These are phyloP conservation scores for Gossypium laxum DNA, from an alignment of 441 rosid species.

Conservation along the genomic window DNA sequence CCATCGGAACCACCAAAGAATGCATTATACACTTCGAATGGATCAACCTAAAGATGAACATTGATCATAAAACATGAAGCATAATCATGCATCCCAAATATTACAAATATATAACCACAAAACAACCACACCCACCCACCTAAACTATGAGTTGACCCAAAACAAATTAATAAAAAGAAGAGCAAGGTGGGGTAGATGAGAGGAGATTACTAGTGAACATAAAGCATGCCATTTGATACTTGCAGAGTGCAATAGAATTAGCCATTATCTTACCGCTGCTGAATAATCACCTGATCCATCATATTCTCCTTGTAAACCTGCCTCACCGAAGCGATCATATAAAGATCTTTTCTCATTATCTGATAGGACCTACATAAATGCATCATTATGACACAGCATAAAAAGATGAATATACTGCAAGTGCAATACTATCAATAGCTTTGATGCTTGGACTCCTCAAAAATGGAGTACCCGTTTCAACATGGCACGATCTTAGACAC, in stretches of 20 bases:
- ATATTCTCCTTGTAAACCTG: constrained; percentile 52
- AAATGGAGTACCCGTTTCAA: not conserved
- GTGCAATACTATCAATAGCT: not conserved
- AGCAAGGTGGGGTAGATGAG: not conserved
- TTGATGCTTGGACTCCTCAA: not conserved
- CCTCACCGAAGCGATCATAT: constrained; percentile 82
- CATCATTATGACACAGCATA: constrained; percentile 27
- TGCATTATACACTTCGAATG: constrained; percentile 62
- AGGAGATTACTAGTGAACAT: constrained; percentile 1
- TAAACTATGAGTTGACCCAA: not conserved
- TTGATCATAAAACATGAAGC: not conserved
- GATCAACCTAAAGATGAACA: constrained; percentile 56
- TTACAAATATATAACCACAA: not conserved
- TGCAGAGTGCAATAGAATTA: constrained; percentile 6
- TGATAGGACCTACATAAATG: constrained; percentile 66
- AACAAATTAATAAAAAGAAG: not conserved
- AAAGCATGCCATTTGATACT: not conserved
- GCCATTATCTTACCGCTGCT: constrained; percentile 37
- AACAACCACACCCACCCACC: not conserved
- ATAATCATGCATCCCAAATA: constrained; percentile 9
- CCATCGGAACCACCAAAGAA: constrained; percentile 79
- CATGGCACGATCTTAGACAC: not conserved
- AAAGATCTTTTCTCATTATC: constrained; percentile 81
- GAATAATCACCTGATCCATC: constrained; percentile 42
- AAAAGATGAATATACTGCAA: not conserved